Evolutionary conservation across 345 rosid genomes (phyloP).

Genomic region (Camelina sativa): DNA sequence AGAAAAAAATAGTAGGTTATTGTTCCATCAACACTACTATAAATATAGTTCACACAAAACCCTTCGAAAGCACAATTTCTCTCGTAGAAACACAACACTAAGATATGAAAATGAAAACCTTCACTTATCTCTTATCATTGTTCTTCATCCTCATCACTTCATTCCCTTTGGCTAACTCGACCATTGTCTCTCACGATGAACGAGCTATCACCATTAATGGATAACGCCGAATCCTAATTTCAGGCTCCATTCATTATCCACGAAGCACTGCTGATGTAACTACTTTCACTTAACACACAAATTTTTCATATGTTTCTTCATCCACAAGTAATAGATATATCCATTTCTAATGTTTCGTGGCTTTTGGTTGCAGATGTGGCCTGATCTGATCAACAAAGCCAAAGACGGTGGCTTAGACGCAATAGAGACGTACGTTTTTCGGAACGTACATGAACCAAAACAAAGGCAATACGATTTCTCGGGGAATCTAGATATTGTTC

Average conservation of each 20-base stretch:
- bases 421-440: constrained; percentile 70
- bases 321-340: not conserved
- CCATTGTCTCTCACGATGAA: constrained; percentile 48
- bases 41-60: not conserved
- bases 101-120: constrained; percentile 32
- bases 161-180: constrained; percentile 15
- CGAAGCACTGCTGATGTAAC: constrained; percentile 63
- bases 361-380: constrained; percentile 63
- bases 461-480: constrained; percentile 61
- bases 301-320: constrained; percentile 11
- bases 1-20: not conserved
- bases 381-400: constrained; percentile 57
- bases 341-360: not conserved
- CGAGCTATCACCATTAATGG: constrained; percentile 63
- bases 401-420: constrained; percentile 73
- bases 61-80: not conserved
- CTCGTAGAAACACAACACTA: not conserved
- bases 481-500: constrained; percentile 56
- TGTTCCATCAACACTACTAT: constrained; percentile 19
- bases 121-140: not conserved
- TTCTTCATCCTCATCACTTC: not conserved
- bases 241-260: constrained; percentile 76
- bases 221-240: constrained; percentile 54
- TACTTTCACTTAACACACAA: not conserved
- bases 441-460: constrained; percentile 67